Base-by-base conservation (phyloP, 495 filamentous ascomycete species). In the Podospora pseudoanserina region DNA sequence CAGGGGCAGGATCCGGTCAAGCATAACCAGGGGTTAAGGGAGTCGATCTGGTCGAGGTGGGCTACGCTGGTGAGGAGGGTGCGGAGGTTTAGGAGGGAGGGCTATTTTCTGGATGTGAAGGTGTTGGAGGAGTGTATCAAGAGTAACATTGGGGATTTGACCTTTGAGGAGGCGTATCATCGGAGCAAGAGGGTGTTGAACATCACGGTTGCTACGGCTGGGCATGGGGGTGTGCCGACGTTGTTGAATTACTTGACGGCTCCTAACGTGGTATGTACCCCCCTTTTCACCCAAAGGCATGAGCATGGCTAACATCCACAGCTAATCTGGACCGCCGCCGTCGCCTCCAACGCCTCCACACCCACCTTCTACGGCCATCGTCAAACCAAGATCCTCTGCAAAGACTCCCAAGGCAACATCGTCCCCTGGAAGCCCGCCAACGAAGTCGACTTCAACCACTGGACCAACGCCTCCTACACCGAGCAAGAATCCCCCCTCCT, bases 211-310 rank as follows among this genome's bases (percentile, higher is more conserved):
- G 90, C 90, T 2, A 90, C 90, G 2, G 86, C 86, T 9, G 87
- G 86, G 15, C 84, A 89, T 56, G 87, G 87, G n/a, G 92, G 91
- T 60, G 87, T 92, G 2, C 94, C 94, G 9, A 93, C 90, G 67
- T 78, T 97, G 23, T 84, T 98, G 6, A 98, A 98, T 77, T 95
- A 98, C 74, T 80, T 98, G 63, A 98, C 94, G 16, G 92, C 94
- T 15, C 94, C 94, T 27, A 95, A 98, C 74, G 94, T 98, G 72
- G 90, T 93, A 86, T 65, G 90, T 89, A 23, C 18, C 1, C 1
- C 49, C 30, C 61, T 49, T 13, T 49, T 13, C 39, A 11, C 39
- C 7, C 13, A 13, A 49, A 49, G 9, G 2, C 15, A 20, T 61
- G 49, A 7, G 7, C 61, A 2, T 28, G 4, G 11, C 9, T 60